Conservation (phyloP, 805 yeast species). For the Wickerhamomyces alni region DNA sequence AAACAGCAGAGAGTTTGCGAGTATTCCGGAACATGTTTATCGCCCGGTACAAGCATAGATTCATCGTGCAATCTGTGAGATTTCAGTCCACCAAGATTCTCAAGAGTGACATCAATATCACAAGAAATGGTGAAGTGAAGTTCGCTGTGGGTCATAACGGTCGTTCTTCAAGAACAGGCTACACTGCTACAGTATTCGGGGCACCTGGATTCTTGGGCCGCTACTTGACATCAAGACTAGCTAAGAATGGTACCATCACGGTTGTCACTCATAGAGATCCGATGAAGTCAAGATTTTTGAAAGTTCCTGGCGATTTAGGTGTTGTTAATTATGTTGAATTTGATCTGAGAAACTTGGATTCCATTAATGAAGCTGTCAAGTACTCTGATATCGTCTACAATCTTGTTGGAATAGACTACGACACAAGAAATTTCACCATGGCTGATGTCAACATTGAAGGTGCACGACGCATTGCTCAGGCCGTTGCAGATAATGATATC, state of each 20-base stretch:
- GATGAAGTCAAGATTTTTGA: constrained; percentile 67
- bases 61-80: constrained; percentile 10
- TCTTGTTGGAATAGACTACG: constrained; percentile 68
- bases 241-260: constrained; percentile 74
- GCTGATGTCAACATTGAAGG: constrained; percentile 80
- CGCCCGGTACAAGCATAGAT: background rate
- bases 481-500: constrained; percentile 62
- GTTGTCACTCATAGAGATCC: constrained; percentile 82
- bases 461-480: constrained; percentile 69
- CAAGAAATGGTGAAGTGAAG: constrained; percentile 69
- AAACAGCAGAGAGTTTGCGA: too few species aligned
- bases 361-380: constrained; percentile 71
- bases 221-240: constrained; percentile 63
- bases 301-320: constrained; percentile 82
- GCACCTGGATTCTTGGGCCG: constrained; percentile 77
- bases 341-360: constrained; percentile 70
- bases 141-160: constrained; percentile 75
- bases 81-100: constrained; percentile 19
- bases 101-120: constrained; percentile 60
- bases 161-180: constrained; percentile 79
- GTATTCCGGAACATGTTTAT: too few species aligned
- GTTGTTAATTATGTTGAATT: constrained; percentile 80
- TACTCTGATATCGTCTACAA: constrained; percentile 81
- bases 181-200: constrained; percentile 85
- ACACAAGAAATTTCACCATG: constrained; percentile 76